Evolutionary conservation across 139 green algal species (phyloP).

Genomic region (Marvania coccoides): DNA sequence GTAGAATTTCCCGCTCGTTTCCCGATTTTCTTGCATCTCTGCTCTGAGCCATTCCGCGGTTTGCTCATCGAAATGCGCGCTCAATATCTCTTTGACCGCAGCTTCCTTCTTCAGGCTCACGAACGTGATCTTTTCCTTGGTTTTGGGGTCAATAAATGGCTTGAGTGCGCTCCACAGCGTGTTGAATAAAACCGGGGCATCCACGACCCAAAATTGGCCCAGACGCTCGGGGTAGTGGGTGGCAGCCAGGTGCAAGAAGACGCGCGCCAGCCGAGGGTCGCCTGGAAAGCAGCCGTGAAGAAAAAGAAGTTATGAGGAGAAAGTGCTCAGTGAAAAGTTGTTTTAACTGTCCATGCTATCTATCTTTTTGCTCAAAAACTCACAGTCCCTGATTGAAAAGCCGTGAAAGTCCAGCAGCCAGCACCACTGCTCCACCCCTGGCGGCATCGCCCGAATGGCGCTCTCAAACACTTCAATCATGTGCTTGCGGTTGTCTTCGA

Average conservation of each 20-base stretch:
- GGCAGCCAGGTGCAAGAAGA: conserved; percentile 60
- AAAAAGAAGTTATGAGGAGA: conserved; percentile 21
- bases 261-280: conserved; percentile 53
- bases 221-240: conserved; percentile 71
- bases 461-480: conserved; percentile 60
- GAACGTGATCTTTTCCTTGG: conserved; percentile 49
- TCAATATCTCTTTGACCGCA: conserved; percentile 22
- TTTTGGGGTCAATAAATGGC: conserved; percentile 58
- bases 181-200: conserved; percentile 54
- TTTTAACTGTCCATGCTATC: not conserved
- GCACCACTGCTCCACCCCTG: conserved; percentile 55
- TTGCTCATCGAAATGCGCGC: conserved; percentile 37
- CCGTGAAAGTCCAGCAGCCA: conserved; percentile 72
- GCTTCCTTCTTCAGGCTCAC: conserved; percentile 33
- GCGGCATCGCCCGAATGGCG: conserved; percentile 44
- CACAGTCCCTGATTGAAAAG: conserved; percentile 42
- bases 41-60: conserved; percentile 46
- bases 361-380: not conserved
- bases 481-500: conserved; percentile 55
- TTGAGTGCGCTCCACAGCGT: conserved; percentile 54
- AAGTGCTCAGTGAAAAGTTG: not conserved
- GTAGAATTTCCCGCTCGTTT: no score
- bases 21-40: conserved; percentile 6
- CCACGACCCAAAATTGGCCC: conserved; percentile 60
- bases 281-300: no score